A percentile compares a stretch with the other conserved stretches of the same genome.
Evolutionary conservation across 2,329 filamentous ascomycete species (phyloP).

Genomic region (Cladosporium austrohemisphaericum): DNA sequence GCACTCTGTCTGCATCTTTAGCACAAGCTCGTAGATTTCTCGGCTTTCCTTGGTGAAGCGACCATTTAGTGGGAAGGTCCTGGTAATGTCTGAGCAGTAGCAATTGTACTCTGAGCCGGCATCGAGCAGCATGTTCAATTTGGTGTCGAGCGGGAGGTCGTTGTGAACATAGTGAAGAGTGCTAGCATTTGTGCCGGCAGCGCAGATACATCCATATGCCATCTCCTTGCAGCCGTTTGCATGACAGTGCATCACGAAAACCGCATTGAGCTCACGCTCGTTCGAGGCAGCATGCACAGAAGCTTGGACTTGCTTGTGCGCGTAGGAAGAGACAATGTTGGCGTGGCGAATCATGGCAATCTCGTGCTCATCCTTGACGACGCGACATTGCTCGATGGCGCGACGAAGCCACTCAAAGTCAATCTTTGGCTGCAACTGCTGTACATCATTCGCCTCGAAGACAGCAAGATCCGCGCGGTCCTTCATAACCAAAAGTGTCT

Average conservation of each 20-base stretch:
- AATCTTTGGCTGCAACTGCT: constrained; percentile 63
- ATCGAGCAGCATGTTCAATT: constrained; percentile 78
- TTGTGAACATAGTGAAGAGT: constrained; percentile 87
- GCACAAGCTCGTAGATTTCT: constrained; percentile 59
- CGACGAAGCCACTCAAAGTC: constrained; percentile 54
- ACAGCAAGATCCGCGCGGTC: constrained; percentile 58
- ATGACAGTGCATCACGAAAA: constrained; percentile 74
- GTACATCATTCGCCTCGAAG: constrained; percentile 57
- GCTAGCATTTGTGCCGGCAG: constrained; percentile 72
- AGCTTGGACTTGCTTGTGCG: constrained; percentile 69
- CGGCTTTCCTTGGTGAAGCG: constrained; percentile 66
- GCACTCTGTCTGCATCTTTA: constrained; percentile 79
- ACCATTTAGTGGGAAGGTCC: constrained; percentile 77
- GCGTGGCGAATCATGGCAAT: constrained; percentile 77
- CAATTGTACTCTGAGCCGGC: constrained; percentile 61
- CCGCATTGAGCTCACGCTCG: constrained; percentile 77
- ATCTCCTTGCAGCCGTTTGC: constrained; percentile 73
- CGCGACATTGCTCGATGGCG: constrained; percentile 76
- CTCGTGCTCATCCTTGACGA: constrained; percentile 82
- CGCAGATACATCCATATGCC: constrained; percentile 84
- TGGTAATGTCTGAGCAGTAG: constrained; percentile 63
- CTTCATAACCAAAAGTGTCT: constrained; percentile 69
- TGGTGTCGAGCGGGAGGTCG: constrained; percentile 63
- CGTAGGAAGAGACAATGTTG: constrained; percentile 72
- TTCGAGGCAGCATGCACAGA: constrained; percentile 63